These are phyloP conservation scores for Peribolospora kevripleyi DNA, from an alignment of 768 basidiomycete genomes.

Conservation along the genomic window DNA sequence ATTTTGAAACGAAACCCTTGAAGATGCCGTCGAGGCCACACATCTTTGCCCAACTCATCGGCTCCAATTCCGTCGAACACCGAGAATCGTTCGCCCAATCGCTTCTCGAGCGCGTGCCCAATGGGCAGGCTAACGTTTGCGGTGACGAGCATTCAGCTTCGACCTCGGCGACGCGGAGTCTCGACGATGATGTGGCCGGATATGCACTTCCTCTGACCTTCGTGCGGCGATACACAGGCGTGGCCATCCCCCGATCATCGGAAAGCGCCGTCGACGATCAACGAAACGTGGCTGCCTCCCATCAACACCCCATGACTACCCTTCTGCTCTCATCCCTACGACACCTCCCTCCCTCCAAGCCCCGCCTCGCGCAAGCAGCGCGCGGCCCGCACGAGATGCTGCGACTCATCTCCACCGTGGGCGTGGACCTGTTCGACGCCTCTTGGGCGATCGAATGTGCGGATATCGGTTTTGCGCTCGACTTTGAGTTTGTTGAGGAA, in stretches of 20 bases:
- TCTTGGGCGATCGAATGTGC: constrained; percentile 47
- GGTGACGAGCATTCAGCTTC: constrained; percentile 4
- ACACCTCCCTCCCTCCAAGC: constrained; percentile 32
- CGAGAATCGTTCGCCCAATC: constrained; percentile 38
- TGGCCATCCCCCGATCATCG: no score
- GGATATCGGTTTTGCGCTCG: constrained; percentile 45
- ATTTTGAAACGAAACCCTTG: not conserved
- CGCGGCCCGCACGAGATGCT: constrained; percentile 48
- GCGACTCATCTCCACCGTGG: constrained; percentile 34
- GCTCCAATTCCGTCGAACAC: constrained; percentile 32
- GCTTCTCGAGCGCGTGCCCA: constrained; percentile 32
- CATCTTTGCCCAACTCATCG: constrained; percentile 46
- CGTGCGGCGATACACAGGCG: constrained; percentile 19
- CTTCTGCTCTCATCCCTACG: constrained; percentile 33
- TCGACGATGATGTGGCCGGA: constrained; percentile 46
- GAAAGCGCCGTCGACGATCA: not conserved
- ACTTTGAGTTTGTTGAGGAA: constrained; percentile 42
- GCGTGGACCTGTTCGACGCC: constrained; percentile 52
- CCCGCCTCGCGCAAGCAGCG: constrained; percentile 35
- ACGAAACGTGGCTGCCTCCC: not conserved
- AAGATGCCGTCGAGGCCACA: constrained; percentile 12
- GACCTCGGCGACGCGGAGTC: constrained; percentile 27
- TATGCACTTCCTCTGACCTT: constrained; percentile 47
- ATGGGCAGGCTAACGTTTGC: constrained; percentile 5
- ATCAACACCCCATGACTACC: constrained; percentile 21